A percentile compares a stretch with the other conserved stretches of the same genome.
These are phyloP conservation scores for Fomitopsis betulina DNA, from an alignment of 1,284 basidiomycete species.

Conservation along the genomic window DNA sequence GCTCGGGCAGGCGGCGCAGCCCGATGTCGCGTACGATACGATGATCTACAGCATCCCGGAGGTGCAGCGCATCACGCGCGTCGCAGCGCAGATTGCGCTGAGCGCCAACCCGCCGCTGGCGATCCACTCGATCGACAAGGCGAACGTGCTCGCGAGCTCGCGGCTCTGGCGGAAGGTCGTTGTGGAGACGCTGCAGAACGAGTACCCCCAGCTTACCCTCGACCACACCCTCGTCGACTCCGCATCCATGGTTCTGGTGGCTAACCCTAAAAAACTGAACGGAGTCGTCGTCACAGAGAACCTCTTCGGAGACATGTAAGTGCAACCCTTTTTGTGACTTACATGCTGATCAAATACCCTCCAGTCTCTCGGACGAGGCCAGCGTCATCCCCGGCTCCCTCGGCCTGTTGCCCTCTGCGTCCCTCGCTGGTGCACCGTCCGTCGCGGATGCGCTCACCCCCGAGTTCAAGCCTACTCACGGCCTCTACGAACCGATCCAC, in stretches of 20 bases:
- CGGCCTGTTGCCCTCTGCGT: constrained; percentile 94
- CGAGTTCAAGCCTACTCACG: constrained; percentile 70
- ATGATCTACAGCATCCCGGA: constrained; percentile 93
- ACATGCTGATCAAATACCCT: constrained; percentile 3
- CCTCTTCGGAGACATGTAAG: constrained; percentile 94
- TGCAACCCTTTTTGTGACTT: constrained; percentile 12
- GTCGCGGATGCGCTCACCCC: constrained; percentile 49
- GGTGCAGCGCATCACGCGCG: constrained; percentile 92
- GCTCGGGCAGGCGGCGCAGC: constrained; percentile 59
- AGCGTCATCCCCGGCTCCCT: constrained; percentile 98
- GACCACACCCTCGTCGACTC: constrained; percentile 96
- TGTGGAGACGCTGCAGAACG: constrained; percentile 74
- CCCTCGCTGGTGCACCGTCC: constrained; percentile 87
- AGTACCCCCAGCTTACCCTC: constrained; percentile 83
- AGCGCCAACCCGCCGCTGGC: constrained; percentile 80
- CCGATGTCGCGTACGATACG: constrained; percentile 80
- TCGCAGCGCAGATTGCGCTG: constrained; percentile 91
- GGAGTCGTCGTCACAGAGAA: constrained; percentile 95
- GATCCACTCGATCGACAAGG: constrained; percentile 97
- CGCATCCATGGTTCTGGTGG: constrained; percentile 94
- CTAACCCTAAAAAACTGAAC: constrained; percentile 91
- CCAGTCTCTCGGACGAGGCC: constrained; percentile 89
- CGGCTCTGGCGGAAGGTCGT: constrained; percentile 94
- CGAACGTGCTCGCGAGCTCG: constrained; percentile 95
- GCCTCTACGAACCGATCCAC: constrained; percentile 96